Base-by-base conservation (phyloP, 2,329 filamentous ascomycete genomes). In the Alternaria panax region DNA sequence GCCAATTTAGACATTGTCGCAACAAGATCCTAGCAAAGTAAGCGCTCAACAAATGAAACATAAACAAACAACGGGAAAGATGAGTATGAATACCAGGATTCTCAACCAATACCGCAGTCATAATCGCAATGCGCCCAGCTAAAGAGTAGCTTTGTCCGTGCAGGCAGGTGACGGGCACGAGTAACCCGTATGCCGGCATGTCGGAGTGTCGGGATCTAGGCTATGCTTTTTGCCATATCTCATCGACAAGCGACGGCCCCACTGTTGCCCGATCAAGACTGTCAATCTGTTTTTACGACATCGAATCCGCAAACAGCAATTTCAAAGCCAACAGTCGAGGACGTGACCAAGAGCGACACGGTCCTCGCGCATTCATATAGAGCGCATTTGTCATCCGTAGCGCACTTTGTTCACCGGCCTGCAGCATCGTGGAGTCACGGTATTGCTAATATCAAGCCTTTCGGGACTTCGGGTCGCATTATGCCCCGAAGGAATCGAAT, bases 401-500 rank as follows among this genome's bases (percentile, higher is more conserved):
- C 27, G 27, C 24, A 25, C n/a, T 40, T 32, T 16, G 7, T 7
- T 24, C 36, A 30, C 40, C 30, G 36, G n/a, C 16, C 38, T 46
- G 43, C 36, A 20, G 51, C 51, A 42, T 36, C 27, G 25, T 48
- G 22, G 20, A 45, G 50, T 24, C 11, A 18, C 30, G n/a, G 45
- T 40, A 24, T 24, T 18, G 25, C 43, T 34, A 34, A 52, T 30
- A 52, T 46, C 20, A 25, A 45, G 36, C 46, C 12, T 18, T 46
- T 70, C 68, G 68, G 68, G 14, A 50, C 45, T 42, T 70, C 68
- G 68, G 68, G 25, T 48, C n/a, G 51, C 27, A 60, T 55, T 43
- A 58, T 20, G 46, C 25, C 3, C 68, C 64, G 64, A 69, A 52
- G 63, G 63, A 60, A 59, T 58, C 64, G 59, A 69, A 59, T 24